Conservation (phyloP, 2,329 filamentous ascomycete genomes). For the Penicillium sp. region DNA sequence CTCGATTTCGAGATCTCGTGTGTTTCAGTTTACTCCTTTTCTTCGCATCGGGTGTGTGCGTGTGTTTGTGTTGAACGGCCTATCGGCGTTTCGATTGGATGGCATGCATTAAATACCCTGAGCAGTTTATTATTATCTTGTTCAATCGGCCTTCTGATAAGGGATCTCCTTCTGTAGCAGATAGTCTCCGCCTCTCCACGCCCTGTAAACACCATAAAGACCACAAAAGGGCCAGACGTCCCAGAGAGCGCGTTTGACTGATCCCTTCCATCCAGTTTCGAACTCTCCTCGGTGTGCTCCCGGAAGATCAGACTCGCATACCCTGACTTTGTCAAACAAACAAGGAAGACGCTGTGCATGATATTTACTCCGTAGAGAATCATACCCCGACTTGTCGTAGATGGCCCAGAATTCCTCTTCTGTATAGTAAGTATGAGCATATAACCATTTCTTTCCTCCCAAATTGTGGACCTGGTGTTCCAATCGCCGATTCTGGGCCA, state of each 20-base stretch:
- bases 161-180: constrained; percentile 13
- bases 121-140: background rate
- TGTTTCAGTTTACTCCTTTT: background rate
- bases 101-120: constrained; percentile 6
- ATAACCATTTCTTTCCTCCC: constrained; percentile 80
- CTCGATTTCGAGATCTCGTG: background rate
- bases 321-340: constrained; percentile 38
- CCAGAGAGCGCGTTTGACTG: constrained; percentile 18
- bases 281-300: constrained; percentile 13
- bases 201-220: constrained; percentile 26
- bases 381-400: constrained; percentile 40
- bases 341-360: constrained; percentile 34
- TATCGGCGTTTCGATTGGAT: background rate
- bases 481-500: constrained; percentile 65
- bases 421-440: constrained; percentile 81
- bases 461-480: constrained; percentile 66
- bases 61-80: constrained; percentile 1
- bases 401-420: constrained; percentile 50
- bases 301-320: constrained; percentile 14
- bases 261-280: constrained; percentile 13
- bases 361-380: constrained; percentile 39
- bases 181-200: constrained; percentile 27
- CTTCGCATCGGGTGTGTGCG: constrained; percentile 1
- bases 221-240: constrained; percentile 26
- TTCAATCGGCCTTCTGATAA: constrained; percentile 10